Evolutionary conservation across 2,329 filamentous ascomycete genomes (phyloP), one percentile per base, ranked within the genome.

Genomic region (Nothophaeocryptopus gaeumannii): DNA sequence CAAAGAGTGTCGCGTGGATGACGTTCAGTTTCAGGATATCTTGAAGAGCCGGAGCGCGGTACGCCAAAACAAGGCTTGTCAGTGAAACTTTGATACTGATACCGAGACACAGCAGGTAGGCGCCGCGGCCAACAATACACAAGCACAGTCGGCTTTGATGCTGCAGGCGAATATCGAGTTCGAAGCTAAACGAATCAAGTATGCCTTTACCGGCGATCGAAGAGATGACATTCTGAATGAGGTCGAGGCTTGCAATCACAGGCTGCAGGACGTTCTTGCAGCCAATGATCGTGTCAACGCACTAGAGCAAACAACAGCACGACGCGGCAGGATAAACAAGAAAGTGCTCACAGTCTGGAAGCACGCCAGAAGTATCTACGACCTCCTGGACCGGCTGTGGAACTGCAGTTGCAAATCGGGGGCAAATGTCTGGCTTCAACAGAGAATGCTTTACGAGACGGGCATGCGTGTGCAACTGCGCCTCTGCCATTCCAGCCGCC

Each of bases 281-380:
- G 39, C 50, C 8, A 56, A 45, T 31, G 50, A 55, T 26, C 45
- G 51, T 13, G 32, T 53, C 11, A 44, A 48, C n/a, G 45, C 50
- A 12, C 36, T 52, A 3, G 33, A 40, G 8, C 38, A 53, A 16
- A 26, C 31, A 8, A 34, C 20, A 4, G 4, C 7, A 26, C 20
- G 20, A 26, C 20, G 20, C 20, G 7, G 31, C 8, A 45, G 39
- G 13, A 36, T 60, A 11, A 48, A 35, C 12, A 49, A 46, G 35
- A 40, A 47, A 13, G 30, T 56, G 2, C 38, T 62, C 5, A 31
- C 48, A 13, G 53, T 56, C 37, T 60, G 58, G 58, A 50, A 33
- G 10, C 59, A 61, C 50, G 59, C 59, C 9, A 54, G 51, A 9
- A 47, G 42, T 16, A 50, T 26, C 20, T 26, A 26, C 7, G 20